These are phyloP conservation scores for Carallia brachiata DNA, from an alignment of 345 rosid species.

Conservation along the genomic window DNA sequence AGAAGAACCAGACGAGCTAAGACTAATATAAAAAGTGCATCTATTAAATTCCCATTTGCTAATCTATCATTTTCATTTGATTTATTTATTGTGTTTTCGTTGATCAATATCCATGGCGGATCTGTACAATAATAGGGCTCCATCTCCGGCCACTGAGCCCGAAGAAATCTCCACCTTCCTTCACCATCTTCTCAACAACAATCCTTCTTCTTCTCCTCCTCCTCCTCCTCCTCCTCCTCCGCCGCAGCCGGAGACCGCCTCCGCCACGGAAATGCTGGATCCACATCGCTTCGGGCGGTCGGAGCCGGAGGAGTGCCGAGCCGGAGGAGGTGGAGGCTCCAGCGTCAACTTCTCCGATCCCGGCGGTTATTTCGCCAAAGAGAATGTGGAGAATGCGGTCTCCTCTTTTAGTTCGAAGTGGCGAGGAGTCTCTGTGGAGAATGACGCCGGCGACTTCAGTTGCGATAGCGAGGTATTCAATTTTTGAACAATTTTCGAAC, in stretches of 20 bases:
- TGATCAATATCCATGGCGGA: constrained; percentile 39
- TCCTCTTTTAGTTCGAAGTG: constrained; percentile 18
- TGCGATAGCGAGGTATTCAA: constrained; percentile 48
- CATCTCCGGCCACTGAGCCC: constrained; percentile 35
- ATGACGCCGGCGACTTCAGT: constrained; percentile 36
- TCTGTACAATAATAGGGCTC: constrained; percentile 45
- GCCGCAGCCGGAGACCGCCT: constrained; percentile 2
- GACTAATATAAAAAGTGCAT: too few species aligned
- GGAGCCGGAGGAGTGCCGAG: constrained; percentile 21
- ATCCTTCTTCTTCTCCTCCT: constrained; percentile 15
- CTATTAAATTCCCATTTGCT: neutral
- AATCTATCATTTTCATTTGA: neutral
- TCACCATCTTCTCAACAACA: constrained; percentile 40
- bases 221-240: constrained; percentile 21
- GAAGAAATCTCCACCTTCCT: constrained; percentile 52
- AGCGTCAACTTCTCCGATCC: constrained; percentile 24
- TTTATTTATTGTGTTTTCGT: neutral
- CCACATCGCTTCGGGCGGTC: constrained; percentile 23
- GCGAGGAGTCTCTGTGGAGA: constrained; percentile 25
- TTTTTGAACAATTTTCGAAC: neutral
- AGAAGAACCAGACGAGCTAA: too few species aligned
- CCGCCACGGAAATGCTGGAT: constrained; percentile 19
- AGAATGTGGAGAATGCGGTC: constrained; percentile 25
- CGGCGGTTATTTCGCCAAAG: constrained; percentile 25
- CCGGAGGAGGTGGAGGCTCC: neutral